Base-by-base conservation (phyloP, 1,284 basidiomycete genomes). In the Leucoagaricus sp. region DNA sequence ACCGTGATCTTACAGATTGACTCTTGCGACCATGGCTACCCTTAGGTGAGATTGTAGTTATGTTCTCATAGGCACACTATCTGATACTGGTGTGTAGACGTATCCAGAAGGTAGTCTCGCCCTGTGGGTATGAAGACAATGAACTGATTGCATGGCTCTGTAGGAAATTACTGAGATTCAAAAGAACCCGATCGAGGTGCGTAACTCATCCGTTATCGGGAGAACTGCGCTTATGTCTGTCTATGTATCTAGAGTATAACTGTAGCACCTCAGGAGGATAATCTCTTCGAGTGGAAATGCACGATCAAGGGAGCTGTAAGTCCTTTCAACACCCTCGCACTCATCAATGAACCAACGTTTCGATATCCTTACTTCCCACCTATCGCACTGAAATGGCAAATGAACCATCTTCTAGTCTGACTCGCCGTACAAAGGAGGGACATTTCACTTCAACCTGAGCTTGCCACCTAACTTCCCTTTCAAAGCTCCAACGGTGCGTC, bases 381-480 rank as follows among this genome's bases (percentile, higher is more conserved):
- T 21, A 26, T 59, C n/a, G n/a, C n/a, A n/a, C n/a, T n/a, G 38
- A 44, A 26, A 23, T 56, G 33, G 36, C 58, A 42, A 55, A 31
- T 58, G 40, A 53, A 26, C n/a, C n/a, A n/a, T n/a, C 40, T 12
- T 53, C 34, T 44, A 94, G 91, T 67, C 82, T 54, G 84, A 86
- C 57, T 90, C 90, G 38, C 93, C 93, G 0, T 96, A 95, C 79
- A 89, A 86, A 68, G 85, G 84, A 55, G 94, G 94, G 49, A 91
- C 81, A 1, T 96, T 94, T 74, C 77, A 82, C 59, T 89, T 94
- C 71, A 84, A 76, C 42, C 72, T 95, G 25, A 77, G 80, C 26
- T 82, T 94, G 47, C 87, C 91, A 1, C 68, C 81, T 19, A 89
- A 87, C 69, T 96, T 89, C 66, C 94, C 94, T 0, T 97, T 96